These are phyloP conservation scores for Geranomyces michiganensis DNA, from an alignment of 192 early-diverging fungal species.

Conservation along the genomic window DNA sequence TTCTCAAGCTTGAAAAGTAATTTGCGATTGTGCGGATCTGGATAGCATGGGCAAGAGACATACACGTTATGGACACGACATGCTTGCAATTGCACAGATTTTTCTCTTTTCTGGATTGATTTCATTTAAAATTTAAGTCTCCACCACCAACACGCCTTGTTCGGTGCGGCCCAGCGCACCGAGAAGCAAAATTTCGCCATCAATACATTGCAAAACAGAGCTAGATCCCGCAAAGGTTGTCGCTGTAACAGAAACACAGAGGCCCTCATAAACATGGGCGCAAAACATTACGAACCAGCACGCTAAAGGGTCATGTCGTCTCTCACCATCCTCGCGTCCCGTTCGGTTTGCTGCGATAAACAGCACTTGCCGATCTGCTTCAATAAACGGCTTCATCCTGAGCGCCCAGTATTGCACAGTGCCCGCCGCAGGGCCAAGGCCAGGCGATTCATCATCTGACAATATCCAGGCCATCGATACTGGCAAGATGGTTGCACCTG, in stretches of 20 bases:
- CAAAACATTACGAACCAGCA: neutral
- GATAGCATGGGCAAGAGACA: too few species aligned
- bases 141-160: constrained; percentile 21
- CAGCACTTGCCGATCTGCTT: neutral
- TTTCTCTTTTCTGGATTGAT: neutral
- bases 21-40: too few species aligned
- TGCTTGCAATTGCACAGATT: too few species aligned
- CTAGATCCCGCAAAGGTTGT: constrained; percentile 18
- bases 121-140: constrained; percentile 9
- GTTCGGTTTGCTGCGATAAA: constrained; percentile 13
- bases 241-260: neutral
- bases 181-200: neutral
- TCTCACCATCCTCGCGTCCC: constrained; percentile 6
- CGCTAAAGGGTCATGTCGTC: too few species aligned
- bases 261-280: neutral
- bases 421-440: neutral
- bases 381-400: constrained; percentile 6
- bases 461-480: constrained; percentile 75
- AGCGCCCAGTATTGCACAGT: constrained; percentile 22
- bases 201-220: constrained; percentile 10
- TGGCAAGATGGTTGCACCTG: constrained; percentile 54
- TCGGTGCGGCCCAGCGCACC: constrained; percentile 12
- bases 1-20: constrained; percentile 1
- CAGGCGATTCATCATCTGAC: constrained; percentile 11
- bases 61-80: too few species aligned